Evolutionary conservation across 106 monocot genomes (phyloP).

Genomic region (Agapanthus africanus): DNA sequence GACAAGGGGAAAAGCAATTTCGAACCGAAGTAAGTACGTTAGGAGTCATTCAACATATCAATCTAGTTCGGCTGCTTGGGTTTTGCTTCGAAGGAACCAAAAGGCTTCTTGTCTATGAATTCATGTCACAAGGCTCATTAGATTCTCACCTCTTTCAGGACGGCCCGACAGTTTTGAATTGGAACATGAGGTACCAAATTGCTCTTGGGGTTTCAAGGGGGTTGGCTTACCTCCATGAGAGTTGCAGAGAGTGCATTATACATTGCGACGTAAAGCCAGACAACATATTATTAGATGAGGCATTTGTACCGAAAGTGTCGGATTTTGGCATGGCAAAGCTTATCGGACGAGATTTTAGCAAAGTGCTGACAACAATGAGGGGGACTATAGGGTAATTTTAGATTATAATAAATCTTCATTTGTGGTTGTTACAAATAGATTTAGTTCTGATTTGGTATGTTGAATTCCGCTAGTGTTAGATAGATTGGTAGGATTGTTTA

Average conservation of each 20-base stretch:
- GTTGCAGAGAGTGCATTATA: slow-evolving; percentile 44
- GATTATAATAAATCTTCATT: too few species aligned
- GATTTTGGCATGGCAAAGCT: slow-evolving; percentile 58
- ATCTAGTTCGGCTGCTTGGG: slow-evolving; percentile 48
- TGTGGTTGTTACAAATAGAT: too few species aligned
- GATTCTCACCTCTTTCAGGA: slow-evolving; percentile 19
- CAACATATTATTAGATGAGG: slow-evolving; percentile 42
- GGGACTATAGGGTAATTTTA: slow-evolving; percentile 63
- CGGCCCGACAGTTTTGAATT: slow-evolving; percentile 13
- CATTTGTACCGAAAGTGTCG: slow-evolving; percentile 29
- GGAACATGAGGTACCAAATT: slow-evolving; percentile 26
- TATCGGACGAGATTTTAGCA: slow-evolving; percentile 40
- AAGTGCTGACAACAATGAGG: slow-evolving; percentile 37
- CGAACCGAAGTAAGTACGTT: slow-evolving; percentile 51
- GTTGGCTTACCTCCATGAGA: slow-evolving; percentile 54
- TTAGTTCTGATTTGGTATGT: too few species aligned
- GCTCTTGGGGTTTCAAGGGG: slow-evolving; percentile 39
- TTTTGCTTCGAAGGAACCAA: slow-evolving; percentile 48
- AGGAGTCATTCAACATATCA: slow-evolving; percentile 49
- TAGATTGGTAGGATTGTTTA: too few species aligned
- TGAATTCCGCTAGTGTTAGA: too few species aligned
- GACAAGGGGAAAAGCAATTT: slow-evolving; percentile 41
- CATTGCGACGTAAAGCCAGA: slow-evolving; percentile 72
- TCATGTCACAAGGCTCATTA: slow-evolving; percentile 47
- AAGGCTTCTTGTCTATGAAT: slow-evolving; percentile 53